Evolutionary conservation across 345 rosid species (phyloP).

Genomic region (Ceriops zippeliana): DNA sequence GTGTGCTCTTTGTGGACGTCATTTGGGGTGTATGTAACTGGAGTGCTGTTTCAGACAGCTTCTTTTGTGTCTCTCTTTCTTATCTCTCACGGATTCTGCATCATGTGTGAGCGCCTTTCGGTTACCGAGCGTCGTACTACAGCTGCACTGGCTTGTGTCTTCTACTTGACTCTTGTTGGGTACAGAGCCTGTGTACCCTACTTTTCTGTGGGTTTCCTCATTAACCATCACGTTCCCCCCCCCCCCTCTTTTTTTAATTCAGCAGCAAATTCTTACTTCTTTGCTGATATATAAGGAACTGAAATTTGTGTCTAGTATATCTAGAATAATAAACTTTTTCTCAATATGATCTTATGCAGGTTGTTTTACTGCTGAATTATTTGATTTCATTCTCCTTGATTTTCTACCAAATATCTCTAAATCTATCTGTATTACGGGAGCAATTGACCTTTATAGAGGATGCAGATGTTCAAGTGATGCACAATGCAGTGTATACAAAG

Average conservation of each 20-base stretch:
- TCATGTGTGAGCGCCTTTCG: constrained; percentile 82
- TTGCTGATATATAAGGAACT: constrained; percentile 7
- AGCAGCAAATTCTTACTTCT: neutral
- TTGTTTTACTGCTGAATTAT: constrained; percentile 77
- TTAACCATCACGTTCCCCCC: neutral
- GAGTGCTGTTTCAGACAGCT: constrained; percentile 89
- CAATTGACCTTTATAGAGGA: constrained; percentile 73
- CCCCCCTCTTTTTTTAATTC: neutral
- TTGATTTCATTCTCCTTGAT: constrained; percentile 72
- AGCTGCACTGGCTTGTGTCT: constrained; percentile 77
- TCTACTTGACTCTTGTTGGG: constrained; percentile 87
- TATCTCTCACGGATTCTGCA: constrained; percentile 90
- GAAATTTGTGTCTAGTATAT: neutral
- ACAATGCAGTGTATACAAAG: constrained; percentile 70
- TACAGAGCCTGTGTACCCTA: constrained; percentile 90
- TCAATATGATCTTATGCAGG: constrained; percentile 38
- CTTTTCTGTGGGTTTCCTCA: constrained; percentile 59
- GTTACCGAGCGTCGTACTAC: constrained; percentile 70
- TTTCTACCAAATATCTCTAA: constrained; percentile 77
- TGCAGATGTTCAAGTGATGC: constrained; percentile 80
- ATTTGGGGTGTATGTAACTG: constrained; percentile 89
- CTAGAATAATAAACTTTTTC: constrained; percentile 7
- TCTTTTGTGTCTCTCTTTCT: constrained; percentile 82
- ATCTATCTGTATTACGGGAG: constrained; percentile 56
- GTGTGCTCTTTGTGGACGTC: constrained; percentile 94